Base-by-base conservation (phyloP, 352 stramenopile species). In the Phytophthora sp. region DNA sequence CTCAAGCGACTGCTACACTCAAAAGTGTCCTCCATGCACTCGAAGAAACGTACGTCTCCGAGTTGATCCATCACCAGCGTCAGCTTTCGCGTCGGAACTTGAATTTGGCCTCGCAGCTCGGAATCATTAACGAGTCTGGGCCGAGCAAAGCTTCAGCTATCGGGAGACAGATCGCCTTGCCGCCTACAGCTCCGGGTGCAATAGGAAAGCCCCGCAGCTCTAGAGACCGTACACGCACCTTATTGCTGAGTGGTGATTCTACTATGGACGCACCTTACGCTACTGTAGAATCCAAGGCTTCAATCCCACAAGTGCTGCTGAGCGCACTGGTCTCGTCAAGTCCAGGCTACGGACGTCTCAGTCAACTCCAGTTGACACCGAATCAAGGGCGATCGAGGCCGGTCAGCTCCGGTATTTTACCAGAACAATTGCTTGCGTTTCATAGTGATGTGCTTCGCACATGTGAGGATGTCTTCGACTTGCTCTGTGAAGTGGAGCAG, bases 401-500 rank as follows among this genome's bases (percentile, higher is more conserved):
- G 0, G 51, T 74, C 18, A 74, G 60, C 23, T 67, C 60, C 15
- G 66, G 66, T 2, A 74, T 74, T 45, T 55, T 74, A 52, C 66
- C 66, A 30, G 60, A 74, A 16, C 53, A 74, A 13, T 52, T 74
- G 36, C 39, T 71, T 18, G 66, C 66, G 8, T 74, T 60, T 5
- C 60, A 74, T 6, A 71, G 38, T 21, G 66, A 74, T 45, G 57
- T 76, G 9, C 52, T 72, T 9, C 68, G 68, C 11, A 73, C 74
- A 24, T 91, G 82, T 23, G 78, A 91, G 56, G 72, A 83, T 20
- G 52, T 88, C 0, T 91, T 89, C 31, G 77, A 89, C 20, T n/a
- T 88, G 31, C 63, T 91, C 0, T 91, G 82, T 55, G 66, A 84
- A 16, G 71, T 80, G 31, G 58, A 73, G 11, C 57, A 76, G 5